Base-by-base conservation (phyloP, 371 early-diverging fungal species). In the Circinella minor region DNA sequence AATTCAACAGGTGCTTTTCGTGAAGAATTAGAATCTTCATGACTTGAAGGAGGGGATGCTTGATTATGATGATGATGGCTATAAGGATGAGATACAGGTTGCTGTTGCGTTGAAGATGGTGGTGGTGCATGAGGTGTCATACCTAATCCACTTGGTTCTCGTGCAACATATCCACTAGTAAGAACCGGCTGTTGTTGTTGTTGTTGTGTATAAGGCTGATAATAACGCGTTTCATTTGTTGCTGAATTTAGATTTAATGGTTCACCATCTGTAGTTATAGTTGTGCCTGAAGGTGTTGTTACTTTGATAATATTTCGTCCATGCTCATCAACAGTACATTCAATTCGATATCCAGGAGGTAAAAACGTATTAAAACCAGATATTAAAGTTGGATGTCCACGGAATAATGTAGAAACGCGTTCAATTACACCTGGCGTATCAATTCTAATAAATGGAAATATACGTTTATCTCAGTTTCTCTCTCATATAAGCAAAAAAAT, bases 361-460 rank as follows among this genome's bases (percentile, higher is more conserved):
- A 99, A 77, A 78, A 99, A 99, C 1, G 99, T 98, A 81, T 99
- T 99, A 86, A 99, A 99, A 20, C 98, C 99, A 66, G 90, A 93
- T 51, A 99, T 96, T 43, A 99, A 87, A 46, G 87, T 70, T 18
- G 97, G 95, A 70, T 98, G 95, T 37, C 96, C 97, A 64, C 91
- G 88, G 78, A 99, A 99, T 63, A 99, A 85, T 13, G 86, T 86
- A 17, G 97, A 96, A 1, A 99, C 99, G 36, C 98, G 94, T 61
- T 96, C 94, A 75, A 99, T 99, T 3, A 99, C 99, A 17, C 97
- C 99, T 4, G 97, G 97, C 0, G 99, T 99, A 75, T 99, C 97
- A 68, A 99, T 98, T 34, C 92, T 92, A 72, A 9, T 8, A 66
- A 48, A 17, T 17, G 47, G 15, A 36, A 27, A 27, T 27, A 27